Evolutionary conservation across 352 stramenopile species (phyloP).

Genomic region (Phytophthora rubi): DNA sequence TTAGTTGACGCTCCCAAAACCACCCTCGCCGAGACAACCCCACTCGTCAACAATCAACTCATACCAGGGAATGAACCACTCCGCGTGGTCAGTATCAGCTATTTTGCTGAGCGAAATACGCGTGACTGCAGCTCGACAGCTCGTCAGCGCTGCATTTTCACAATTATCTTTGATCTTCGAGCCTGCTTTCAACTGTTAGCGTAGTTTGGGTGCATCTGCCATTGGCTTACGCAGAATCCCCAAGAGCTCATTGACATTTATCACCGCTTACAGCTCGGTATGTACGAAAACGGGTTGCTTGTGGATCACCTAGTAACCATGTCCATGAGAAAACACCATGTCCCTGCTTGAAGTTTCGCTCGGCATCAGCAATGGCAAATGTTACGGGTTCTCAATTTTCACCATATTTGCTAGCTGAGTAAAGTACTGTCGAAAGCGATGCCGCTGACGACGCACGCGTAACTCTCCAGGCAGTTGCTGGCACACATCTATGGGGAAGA

Average conservation of each 20-base stretch:
- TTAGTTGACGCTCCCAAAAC: conserved; percentile 11
- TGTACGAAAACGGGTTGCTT: too few relatives aligned
- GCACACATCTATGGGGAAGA: conserved; percentile 41
- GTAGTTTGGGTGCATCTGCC: too few relatives aligned
- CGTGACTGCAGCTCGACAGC: neutral
- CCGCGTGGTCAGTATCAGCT: neutral
- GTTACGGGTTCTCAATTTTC: neutral
- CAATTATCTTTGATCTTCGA: too few relatives aligned
- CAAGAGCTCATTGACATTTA: neutral
- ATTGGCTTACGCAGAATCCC: too few relatives aligned
- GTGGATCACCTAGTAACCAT: too few relatives aligned
- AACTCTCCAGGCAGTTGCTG: conserved; percentile 47
- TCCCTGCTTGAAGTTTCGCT: neutral
- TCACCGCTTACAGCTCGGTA: too few relatives aligned
- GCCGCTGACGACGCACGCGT: conserved; percentile 44
- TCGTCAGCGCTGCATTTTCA: neutral
- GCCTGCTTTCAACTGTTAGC: too few relatives aligned
- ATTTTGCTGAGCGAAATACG: too few relatives aligned
- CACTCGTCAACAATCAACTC: conserved; percentile 16
- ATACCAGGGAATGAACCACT: conserved; percentile 22
- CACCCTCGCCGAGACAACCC: conserved; percentile 2
- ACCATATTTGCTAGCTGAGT: conserved; percentile 22
- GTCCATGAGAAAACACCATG: too few relatives aligned
- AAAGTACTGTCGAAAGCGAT: conserved; percentile 70
- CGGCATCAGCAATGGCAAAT: neutral